Percentiles rank a stretch among this genome's conserved stretches.
These are phyloP conservation scores for Gamarada debralockiae DNA, from an alignment of 495 filamentous ascomycete genomes.

Conservation along the genomic window DNA sequence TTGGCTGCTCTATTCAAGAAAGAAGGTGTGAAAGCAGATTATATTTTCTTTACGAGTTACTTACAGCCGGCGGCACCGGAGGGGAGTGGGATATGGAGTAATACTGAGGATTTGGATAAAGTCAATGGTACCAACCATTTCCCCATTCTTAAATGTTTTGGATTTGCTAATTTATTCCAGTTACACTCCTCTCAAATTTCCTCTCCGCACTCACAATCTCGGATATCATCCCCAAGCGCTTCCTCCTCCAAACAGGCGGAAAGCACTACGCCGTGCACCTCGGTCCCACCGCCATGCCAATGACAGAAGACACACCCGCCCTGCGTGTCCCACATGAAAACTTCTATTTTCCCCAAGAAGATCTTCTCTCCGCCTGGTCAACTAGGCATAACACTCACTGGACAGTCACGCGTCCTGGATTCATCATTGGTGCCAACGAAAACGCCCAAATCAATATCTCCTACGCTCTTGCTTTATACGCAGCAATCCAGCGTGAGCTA, in stretches of 20 bases:
- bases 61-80: constrained; percentile 40
- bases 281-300: constrained; percentile 39
- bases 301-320: constrained; percentile 41
- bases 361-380: constrained; percentile 36
- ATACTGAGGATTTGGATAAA: constrained; percentile 38
- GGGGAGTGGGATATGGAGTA: constrained; percentile 38
- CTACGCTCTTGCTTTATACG: constrained; percentile 45
- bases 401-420: constrained; percentile 39
- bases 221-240: constrained; percentile 37
- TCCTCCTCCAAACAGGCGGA: constrained; percentile 47
- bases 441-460: constrained; percentile 47
- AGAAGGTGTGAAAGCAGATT: constrained; percentile 33
- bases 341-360: constrained; percentile 53
- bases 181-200: constrained; percentile 42
- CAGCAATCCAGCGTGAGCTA: constrained; percentile 37
- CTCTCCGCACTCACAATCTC: constrained; percentile 36
- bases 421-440: constrained; percentile 46
- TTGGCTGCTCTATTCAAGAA: constrained; percentile 29
- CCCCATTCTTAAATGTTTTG: neutral
- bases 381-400: constrained; percentile 25
- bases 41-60: constrained; percentile 55
- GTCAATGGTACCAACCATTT: constrained; percentile 31
- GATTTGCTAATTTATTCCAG: constrained; percentile 14
- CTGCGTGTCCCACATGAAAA: constrained; percentile 40
- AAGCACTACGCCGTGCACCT: constrained; percentile 51